Conservation (phyloP, 2,329 filamentous ascomycete genomes). For the Cytospora piceicola region DNA sequence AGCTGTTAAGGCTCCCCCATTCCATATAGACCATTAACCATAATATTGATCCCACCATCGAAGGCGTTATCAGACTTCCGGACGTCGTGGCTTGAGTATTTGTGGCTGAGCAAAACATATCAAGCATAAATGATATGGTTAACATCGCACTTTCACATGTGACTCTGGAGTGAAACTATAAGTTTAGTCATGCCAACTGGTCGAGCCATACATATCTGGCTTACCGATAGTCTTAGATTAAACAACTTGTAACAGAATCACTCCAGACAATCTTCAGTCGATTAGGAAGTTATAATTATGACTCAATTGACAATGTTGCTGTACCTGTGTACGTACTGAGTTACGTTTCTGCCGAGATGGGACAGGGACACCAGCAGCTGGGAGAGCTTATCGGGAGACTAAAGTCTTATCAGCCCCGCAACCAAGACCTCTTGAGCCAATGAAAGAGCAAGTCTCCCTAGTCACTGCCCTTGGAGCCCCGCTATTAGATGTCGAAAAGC, state of each 20-base stretch:
- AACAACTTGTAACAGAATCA: neutral
- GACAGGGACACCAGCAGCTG: neutral
- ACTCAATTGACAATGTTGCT: neutral
- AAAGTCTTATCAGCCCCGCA: constrained; percentile 19
- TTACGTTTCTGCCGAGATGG: neutral
- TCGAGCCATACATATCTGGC: neutral
- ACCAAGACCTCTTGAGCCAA: constrained; percentile 10
- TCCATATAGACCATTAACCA: neutral
- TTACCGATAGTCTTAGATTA: neutral
- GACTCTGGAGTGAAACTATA: neutral
- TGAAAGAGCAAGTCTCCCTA: constrained; percentile 2
- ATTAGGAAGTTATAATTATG: neutral
- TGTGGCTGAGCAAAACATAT: neutral
- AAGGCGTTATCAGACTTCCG: neutral
- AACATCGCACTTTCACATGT: neutral
- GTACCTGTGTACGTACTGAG: neutral
- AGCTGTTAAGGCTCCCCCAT: neutral
- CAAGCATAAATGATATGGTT: neutral
- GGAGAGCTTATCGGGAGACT: constrained; percentile 9
- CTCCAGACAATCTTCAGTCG: neutral
- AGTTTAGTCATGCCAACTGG: neutral
- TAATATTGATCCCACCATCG: neutral
- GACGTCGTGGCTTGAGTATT: neutral
- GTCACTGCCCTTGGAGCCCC: constrained; percentile 19
- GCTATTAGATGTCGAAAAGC: constrained; percentile 25